Evolutionary conservation across 306 rosid species (phyloP), one percentile per base, ranked within the genome.

Genomic region (Mimosa bimucronata): DNA sequence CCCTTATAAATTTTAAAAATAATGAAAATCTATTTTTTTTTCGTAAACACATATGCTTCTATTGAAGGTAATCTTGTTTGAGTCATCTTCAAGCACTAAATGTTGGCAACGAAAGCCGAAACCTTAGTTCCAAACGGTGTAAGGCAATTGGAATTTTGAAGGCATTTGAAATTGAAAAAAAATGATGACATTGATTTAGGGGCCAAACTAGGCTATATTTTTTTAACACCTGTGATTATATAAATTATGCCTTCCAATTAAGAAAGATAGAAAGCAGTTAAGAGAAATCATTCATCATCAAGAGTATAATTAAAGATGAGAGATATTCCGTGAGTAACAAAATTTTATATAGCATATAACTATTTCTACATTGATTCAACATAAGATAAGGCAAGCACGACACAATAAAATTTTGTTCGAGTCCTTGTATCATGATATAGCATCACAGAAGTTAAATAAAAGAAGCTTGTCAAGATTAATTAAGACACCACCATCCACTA

Each of bases 401-500:
- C 38, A 61, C 37, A 61, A 28, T 14, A 28, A 61, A 34, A 13
- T 14, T 19, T 14, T 13, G n/a, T 61, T 61, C 1, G 67, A 13
- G 67, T 28, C 38, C 11, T 61, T 28, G 67, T 13, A 61, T 61
- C 67, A 61, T 13, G 66, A 28, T 14, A 26, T 61, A 28, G 10
- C n/a, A 61, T 28, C 38, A 29, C 67, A 61, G n/a, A 61, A 61
- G 67, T 28, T 61, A 61, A 61, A 61, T 19, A 26, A 25, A 58
- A 61, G 38, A 26, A 28, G n/a, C 37, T 28, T 28, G 66, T 11
- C 66, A 60, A 26, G 66, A 60, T 25, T 26, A 60, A 60, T 25
- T 26, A 60, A 60, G 37, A 26, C 34, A 60, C 66, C 34, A 11
- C 18, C 65, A 23, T 58, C 30, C 55, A 48, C 21, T 19, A 46